Conservation (phyloP, 2,329 filamentous ascomycete genomes). For the Aspergillus sojae region DNA sequence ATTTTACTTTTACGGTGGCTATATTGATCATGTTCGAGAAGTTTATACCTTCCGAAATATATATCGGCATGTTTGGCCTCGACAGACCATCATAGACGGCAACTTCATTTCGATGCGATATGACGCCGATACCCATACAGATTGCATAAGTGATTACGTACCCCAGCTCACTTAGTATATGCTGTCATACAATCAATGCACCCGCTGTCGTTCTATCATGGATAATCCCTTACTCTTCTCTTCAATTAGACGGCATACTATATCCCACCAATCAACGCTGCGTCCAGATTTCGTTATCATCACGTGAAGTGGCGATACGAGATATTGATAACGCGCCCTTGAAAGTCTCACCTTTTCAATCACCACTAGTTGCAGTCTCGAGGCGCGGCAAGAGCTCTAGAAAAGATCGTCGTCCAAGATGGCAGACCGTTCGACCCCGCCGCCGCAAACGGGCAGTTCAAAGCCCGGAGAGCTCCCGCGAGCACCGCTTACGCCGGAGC, state of each 20-base stretch:
- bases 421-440: constrained; percentile 47
- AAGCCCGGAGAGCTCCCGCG: constrained; percentile 36
- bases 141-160: not conserved
- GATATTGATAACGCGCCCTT: not conserved
- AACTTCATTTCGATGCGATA: too few species aligned
- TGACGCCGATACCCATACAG: not conserved
- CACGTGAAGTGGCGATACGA: not conserved
- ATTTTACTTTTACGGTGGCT: too few species aligned
- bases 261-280: not conserved
- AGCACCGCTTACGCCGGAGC: constrained; percentile 61
- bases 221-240: too few species aligned
- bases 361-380: not conserved
- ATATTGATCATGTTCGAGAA: not conserved
- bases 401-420: not conserved
- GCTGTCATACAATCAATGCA: not conserved
- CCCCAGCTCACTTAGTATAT: not conserved
- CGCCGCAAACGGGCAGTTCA: constrained; percentile 42
- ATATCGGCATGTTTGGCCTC: not conserved
- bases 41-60: not conserved
- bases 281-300: not conserved
- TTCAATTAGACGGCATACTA: not conserved
- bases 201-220: too few species aligned
- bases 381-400: not conserved
- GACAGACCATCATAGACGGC: not conserved
- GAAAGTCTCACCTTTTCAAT: not conserved